phyloP scores from a whole-genome alignment of 2,329 filamentous ascomycete genomes.

The Sporothrix inflata region DNA sequence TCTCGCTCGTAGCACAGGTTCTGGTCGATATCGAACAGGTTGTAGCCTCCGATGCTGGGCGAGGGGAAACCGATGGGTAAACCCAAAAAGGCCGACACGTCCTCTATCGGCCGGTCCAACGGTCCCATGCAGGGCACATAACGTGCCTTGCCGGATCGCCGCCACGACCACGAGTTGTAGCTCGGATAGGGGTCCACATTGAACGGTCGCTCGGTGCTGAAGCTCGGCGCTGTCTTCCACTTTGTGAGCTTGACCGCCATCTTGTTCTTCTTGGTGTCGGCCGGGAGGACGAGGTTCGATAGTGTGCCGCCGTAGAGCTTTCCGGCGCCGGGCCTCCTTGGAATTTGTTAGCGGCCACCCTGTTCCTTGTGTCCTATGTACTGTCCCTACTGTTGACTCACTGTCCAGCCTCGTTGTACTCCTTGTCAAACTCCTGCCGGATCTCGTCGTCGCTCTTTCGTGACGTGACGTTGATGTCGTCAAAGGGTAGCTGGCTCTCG shows the following conservation, averaged over 20 bases:
- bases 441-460: constrained; percentile 28
- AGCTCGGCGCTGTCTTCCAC: constrained; percentile 39
- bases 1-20: constrained; percentile 70
- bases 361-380: too few species aligned
- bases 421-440: constrained; percentile 45
- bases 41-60: constrained; percentile 66
- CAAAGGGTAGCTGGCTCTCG: constrained; percentile 27
- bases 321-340: constrained; percentile 53
- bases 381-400: too few species aligned
- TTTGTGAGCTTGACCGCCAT: constrained; percentile 39
- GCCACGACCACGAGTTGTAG: constrained; percentile 67
- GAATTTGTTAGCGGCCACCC: too few species aligned
- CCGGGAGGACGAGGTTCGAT: constrained; percentile 48
- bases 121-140: constrained; percentile 69
- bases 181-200: constrained; percentile 72
- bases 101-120: constrained; percentile 60
- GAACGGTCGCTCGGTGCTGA: constrained; percentile 53
- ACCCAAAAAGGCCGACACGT: constrained; percentile 67
- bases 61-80: constrained; percentile 61
- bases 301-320: constrained; percentile 62
- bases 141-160: constrained; percentile 54
- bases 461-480: neutral
- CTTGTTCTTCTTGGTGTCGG: constrained; percentile 41
- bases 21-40: constrained; percentile 61
- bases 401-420: constrained; percentile 44